Evolutionary conservation across 1,284 basidiomycete genomes (phyloP).

Genomic region (Thelephora terrestris): DNA sequence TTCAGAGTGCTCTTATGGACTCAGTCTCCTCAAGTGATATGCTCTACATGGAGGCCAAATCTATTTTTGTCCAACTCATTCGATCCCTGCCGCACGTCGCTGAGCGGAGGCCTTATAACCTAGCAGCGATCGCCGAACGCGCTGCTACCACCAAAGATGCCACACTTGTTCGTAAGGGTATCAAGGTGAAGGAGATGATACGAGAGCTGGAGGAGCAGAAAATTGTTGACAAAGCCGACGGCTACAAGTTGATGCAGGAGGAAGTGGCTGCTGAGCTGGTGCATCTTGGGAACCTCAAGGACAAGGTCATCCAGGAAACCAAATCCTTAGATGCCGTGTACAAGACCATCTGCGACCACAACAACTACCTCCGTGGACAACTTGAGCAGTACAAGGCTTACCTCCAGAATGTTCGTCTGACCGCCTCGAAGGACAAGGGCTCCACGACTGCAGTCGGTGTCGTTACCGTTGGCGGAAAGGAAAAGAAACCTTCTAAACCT

Average conservation of each 20-base stretch:
- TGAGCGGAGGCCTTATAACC: constrained; percentile 82
- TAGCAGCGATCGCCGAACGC: constrained; percentile 84
- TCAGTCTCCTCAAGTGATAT: constrained; percentile 97
- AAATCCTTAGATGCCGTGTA: constrained; percentile 91
- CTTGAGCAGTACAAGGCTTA: constrained; percentile 99
- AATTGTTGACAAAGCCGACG: constrained; percentile 76
- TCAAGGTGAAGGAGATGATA: constrained; percentile 99
- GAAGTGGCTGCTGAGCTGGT: constrained; percentile 93
- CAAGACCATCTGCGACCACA: constrained; percentile 99
- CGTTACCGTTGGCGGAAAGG: constrained; percentile 92
- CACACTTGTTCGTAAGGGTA: constrained; percentile 88
- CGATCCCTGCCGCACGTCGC: constrained; percentile 84
- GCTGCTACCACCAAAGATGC: constrained; percentile 97
- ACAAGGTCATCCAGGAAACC: constrained; percentile 92
- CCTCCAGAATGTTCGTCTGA: constrained; percentile 92
- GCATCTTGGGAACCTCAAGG: constrained; percentile 91
- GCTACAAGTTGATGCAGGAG: constrained; percentile 92
- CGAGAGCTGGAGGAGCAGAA: constrained; percentile 90
- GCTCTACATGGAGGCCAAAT: constrained; percentile 99
- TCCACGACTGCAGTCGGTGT: constrained; percentile 85
- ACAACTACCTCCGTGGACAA: constrained; percentile 92
- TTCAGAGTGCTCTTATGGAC: constrained; percentile 94
- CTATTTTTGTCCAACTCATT: constrained; percentile 95
- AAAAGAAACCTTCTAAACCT: constrained; percentile 85
- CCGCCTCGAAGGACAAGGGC: constrained; percentile 79